Evolutionary conservation across 2,329 filamentous ascomycete species (phyloP).

Genomic region (Didymella pinodella): DNA sequence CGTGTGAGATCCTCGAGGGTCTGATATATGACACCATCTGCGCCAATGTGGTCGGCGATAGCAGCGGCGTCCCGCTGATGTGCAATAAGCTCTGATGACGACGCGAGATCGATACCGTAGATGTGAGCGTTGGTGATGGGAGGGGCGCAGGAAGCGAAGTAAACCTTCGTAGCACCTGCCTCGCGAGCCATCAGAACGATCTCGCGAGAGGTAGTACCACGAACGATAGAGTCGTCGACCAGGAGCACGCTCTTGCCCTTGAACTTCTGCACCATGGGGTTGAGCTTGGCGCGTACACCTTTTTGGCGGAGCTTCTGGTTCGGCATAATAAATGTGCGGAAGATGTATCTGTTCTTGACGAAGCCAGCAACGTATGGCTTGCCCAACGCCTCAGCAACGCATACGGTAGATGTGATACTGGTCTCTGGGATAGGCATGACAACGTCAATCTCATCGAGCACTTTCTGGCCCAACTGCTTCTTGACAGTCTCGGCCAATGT

Average conservation of each 20-base stretch:
- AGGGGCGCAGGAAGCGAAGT: conserved; percentile 83
- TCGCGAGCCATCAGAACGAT: conserved; percentile 87
- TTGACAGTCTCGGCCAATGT: conserved; percentile 78
- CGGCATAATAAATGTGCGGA: conserved; percentile 87
- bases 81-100: conserved; percentile 74
- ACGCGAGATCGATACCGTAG: conserved; percentile 80
- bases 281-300: conserved; percentile 88
- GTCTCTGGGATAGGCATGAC: conserved; percentile 88
- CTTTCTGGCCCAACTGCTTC: conserved; percentile 71
- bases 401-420: conserved; percentile 79
- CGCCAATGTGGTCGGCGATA: conserved; percentile 73
- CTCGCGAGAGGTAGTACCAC: conserved; percentile 81
- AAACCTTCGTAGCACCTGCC: conserved; percentile 80
- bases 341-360: conserved; percentile 89
- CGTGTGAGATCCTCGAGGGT: conserved; percentile 79
- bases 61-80: conserved; percentile 68
- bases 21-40: conserved; percentile 80
- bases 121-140: conserved; percentile 87
- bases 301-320: conserved; percentile 82
- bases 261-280: conserved; percentile 86
- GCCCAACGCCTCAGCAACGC: conserved; percentile 75
- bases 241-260: conserved; percentile 79
- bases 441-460: conserved; percentile 78
- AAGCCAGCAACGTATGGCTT: conserved; percentile 84
- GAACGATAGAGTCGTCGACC: conserved; percentile 89